Evolutionary conservation across 2,329 filamentous ascomycete genomes (phyloP), one percentile per base, ranked within the genome.

Genomic region (Nigrospora osmanthi): DNA sequence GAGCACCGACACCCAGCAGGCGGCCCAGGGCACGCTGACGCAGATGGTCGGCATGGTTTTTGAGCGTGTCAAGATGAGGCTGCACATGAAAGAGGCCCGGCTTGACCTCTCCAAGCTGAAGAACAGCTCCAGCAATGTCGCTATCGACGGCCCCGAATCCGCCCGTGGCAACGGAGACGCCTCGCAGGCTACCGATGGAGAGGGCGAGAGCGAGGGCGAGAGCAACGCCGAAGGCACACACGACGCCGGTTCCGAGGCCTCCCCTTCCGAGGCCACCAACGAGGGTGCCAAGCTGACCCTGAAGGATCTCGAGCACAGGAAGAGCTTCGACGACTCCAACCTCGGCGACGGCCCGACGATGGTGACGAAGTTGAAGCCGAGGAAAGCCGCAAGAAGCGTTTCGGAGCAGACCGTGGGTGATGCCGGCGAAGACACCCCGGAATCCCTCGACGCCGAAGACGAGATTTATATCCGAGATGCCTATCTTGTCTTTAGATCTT

Each of bases 31-130:
- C 3, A 96, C 93, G 4, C 71, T 98, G 58, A 95, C 91, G 4
- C 93, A 98, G 67, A 98, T 98, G 93, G 89, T 97, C 35, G 90
- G 91, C 52, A 97, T 91, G 1, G 93, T 98, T 3, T 98, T 98
- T 58, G 93, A 98, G 65, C 76, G 93, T 49, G 91, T 98, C 52
- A 94, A 93, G 69, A 79, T 80, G 1, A 78, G 93, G 43, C 70
- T 98, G 49, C 84, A 90, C 47, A 81, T 89, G 71, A 96, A 95
- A 64, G 90, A 96, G 60, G 75, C 86, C 33, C 80, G 89, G 16
- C 57, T 85, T 45, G 80, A 76, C 54, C 61, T 80, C 11, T 61
- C 67, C 16, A 75, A 71, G 50, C 63, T 78, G 28, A 76, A 72
- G 54, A 67, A 71, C 43, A 72, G 70, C 58, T 70, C 70, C 16